phyloP scores from a whole-genome alignment of 148 eudicot genomes.

The Rhododendron griersonianum region DNA sequence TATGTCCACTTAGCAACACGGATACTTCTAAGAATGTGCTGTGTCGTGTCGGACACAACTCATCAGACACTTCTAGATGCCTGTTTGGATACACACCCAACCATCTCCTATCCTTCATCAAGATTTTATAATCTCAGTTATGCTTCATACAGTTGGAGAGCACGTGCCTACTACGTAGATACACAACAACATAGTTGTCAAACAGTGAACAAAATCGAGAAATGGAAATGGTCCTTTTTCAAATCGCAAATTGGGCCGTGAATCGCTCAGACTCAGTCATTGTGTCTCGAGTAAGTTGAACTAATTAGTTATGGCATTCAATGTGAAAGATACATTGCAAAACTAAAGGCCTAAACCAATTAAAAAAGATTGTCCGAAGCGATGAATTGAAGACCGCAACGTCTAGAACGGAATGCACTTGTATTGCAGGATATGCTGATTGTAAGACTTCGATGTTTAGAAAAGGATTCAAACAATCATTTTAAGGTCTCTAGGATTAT shows the following conservation, averaged over 20 bases:
- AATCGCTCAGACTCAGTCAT: neutral
- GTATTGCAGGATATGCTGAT: neutral
- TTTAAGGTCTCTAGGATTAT: neutral
- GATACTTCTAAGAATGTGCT: neutral
- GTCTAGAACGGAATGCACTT: neutral
- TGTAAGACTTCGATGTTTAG: neutral
- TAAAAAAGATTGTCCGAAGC: neutral
- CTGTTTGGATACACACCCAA: neutral
- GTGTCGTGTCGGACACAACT: neutral
- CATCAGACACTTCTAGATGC: neutral
- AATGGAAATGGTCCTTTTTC: neutral
- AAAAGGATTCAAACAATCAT: neutral
- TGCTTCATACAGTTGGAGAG: neutral
- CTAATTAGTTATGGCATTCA: neutral
- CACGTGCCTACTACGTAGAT: neutral
- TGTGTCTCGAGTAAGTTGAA: neutral
- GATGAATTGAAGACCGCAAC: neutral
- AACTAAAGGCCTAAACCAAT: neutral
- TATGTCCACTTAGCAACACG: neutral
- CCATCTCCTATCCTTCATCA: neutral
- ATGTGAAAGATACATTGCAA: neutral
- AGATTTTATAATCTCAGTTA: neutral
- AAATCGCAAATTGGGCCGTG: neutral
- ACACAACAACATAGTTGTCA: neutral
- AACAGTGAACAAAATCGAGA: neutral